Evolutionary conservation across 768 basidiomycete species (phyloP).

Genomic region (Panus rudis): DNA sequence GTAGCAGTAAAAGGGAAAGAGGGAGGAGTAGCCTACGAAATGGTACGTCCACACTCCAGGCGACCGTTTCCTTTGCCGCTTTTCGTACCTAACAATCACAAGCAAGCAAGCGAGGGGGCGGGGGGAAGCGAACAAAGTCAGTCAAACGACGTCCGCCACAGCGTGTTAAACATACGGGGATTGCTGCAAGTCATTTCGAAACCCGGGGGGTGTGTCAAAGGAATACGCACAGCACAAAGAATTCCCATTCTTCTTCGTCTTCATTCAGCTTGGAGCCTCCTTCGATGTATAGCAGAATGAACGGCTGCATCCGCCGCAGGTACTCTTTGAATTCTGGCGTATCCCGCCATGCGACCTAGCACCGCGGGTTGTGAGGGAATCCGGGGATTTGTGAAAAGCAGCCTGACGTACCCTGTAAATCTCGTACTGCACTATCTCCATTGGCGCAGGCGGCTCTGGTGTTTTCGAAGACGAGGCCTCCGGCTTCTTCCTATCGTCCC

Average conservation of each 20-base stretch:
- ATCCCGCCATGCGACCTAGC: constrained; percentile 65
- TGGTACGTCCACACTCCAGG: constrained; percentile 65
- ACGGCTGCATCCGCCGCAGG: constrained; percentile 88
- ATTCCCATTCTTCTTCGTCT: constrained; percentile 92
- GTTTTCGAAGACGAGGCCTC: constrained; percentile 40
- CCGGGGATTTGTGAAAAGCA: constrained; percentile 1
- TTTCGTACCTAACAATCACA: constrained; percentile 60
- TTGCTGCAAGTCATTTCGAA: background rate
- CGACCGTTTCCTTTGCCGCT: constrained; percentile 52
- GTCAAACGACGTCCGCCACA: too few species aligned
- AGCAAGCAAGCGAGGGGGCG: background rate
- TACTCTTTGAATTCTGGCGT: constrained; percentile 88
- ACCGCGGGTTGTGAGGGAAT: background rate
- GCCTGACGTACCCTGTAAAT: constrained; percentile 76
- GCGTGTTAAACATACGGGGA: too few species aligned
- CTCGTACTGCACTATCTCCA: constrained; percentile 72
- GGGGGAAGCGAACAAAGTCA: background rate
- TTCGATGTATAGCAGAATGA: constrained; percentile 92
- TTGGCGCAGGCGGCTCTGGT: constrained; percentile 15
- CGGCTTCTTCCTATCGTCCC: too few species aligned
- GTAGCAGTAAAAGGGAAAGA: constrained; percentile 94
- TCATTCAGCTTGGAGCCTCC: constrained; percentile 93
- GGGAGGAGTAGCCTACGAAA: constrained; percentile 89
- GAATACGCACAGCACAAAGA: constrained; percentile 67
- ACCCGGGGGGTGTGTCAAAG: background rate